Base-by-base conservation (phyloP, 345 rosid species). In the Euphorbia peplus region DNA sequence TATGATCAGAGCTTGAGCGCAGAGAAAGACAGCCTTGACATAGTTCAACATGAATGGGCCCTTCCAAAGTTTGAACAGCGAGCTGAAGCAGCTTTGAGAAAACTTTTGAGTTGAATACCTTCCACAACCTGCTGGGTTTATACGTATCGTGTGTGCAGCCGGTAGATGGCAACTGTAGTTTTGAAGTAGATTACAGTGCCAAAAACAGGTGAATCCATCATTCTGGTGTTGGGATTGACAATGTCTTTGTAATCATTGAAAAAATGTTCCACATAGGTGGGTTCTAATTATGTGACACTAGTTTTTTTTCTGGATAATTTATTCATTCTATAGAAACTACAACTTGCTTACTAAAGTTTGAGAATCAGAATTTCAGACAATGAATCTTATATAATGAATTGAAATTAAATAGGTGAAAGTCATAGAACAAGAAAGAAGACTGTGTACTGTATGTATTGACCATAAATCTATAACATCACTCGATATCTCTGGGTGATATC, bases 51-150 rank as follows among this genome's bases (percentile, higher is more conserved):
- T 55, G 79, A 76, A 47, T 76, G 79, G 79, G 95, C 88, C 28
- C 79, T 91, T n/a, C 97, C 99, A 4, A 87, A 87, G 69, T 90
- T 95, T 8, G 99, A 95, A 87, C 88, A 83, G 62, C 91, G 91
- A 2, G 99, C 98, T 6, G 93, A 95, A 83, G 84, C 86, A 12
- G 90, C 86, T 12, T 79, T 95, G 79, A 89, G 86, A 78, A 88
- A 89, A 72, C 86, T 95, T 21, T 62, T 89, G 44, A 68, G 75
- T 64, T 93, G 81, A 85, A 71, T 56, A 26, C 7, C 13, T 64
- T 18, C 50, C 30, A 54, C 19, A 7, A 21, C 28, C 19, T 41
- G 1, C n/a, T 8, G 4, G 3, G 50, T 44, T 39, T 32, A 32
- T 32, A 32, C 6, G 37, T 6, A 32, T 32, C 37, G 37, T 32